Percentiles rank a stretch among this genome's conserved stretches.
These are phyloP conservation scores for Talaromyces sp. DNA, from an alignment of 2,329 filamentous ascomycete genomes.

Conservation along the genomic window DNA sequence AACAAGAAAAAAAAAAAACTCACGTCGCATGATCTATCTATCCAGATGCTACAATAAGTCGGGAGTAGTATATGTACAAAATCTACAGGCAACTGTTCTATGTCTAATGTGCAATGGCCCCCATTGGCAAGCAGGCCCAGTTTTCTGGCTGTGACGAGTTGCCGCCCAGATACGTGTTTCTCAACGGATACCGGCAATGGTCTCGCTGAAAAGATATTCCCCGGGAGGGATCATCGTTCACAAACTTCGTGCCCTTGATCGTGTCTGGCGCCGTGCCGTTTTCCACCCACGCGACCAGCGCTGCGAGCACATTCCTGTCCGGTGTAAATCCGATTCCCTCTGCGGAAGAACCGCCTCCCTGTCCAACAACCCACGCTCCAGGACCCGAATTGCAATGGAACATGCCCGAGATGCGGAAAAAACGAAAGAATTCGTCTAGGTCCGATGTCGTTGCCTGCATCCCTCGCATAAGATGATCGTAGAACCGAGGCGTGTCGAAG, in stretches of 20 bases:
- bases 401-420: conserved; percentile 52
- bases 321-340: conserved; percentile 24
- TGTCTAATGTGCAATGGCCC: neutral
- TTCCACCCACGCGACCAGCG: conserved; percentile 43
- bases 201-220: neutral
- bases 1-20: no score
- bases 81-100: neutral
- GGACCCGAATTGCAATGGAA: conserved; percentile 43
- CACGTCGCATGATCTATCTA: no score
- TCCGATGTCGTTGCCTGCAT: conserved; percentile 29
- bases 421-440: conserved; percentile 40
- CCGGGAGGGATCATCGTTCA: neutral
- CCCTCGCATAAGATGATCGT: conserved; percentile 38
- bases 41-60: no score
- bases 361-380: conserved; percentile 29
- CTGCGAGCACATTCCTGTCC: conserved; percentile 44
- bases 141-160: neutral
- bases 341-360: neutral
- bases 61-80: neutral
- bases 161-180: neutral
- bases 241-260: conserved; percentile 31
- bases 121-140: neutral
- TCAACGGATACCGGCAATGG: neutral
- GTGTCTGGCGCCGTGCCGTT: conserved; percentile 15
- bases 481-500: conserved; percentile 48